Conservation (phyloP, 2,329 filamentous ascomycete species). For the Trichoderma semiorbis region DNA sequence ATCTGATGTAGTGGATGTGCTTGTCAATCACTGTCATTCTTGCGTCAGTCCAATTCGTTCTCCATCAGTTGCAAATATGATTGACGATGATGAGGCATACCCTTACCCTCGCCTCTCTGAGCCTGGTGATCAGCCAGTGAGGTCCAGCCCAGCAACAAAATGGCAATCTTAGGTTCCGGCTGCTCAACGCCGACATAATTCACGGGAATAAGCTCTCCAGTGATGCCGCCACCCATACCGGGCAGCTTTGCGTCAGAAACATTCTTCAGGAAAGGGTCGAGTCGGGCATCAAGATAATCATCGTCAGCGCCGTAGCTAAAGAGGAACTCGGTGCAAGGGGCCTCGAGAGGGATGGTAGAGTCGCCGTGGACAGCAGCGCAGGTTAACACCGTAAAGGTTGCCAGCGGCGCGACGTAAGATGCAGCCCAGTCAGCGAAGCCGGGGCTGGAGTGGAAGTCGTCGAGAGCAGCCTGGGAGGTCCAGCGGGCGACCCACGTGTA, state of each 20-base stretch:
- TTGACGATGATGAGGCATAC: slow-evolving; percentile 20
- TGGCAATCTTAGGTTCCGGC: slow-evolving; percentile 30
- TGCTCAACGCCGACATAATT: slow-evolving; percentile 28
- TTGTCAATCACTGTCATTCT: slow-evolving; percentile 32
- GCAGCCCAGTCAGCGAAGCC: slow-evolving; percentile 40
- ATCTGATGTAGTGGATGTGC: slow-evolving; percentile 33
- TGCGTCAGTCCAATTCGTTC: not conserved
- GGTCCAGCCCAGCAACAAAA: slow-evolving; percentile 39
- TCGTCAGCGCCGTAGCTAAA: slow-evolving; percentile 33
- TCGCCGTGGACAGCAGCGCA: slow-evolving; percentile 21
- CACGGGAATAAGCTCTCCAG: slow-evolving; percentile 33
- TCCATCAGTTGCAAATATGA: not conserved
- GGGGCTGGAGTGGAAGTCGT: slow-evolving; percentile 40
- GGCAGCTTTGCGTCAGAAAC: slow-evolving; percentile 23
- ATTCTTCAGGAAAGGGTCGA: slow-evolving; percentile 29
- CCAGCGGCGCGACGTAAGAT: slow-evolving; percentile 33
- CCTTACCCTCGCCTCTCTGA: slow-evolving; percentile 30
- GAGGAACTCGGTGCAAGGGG: slow-evolving; percentile 39
- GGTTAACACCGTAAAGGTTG: slow-evolving; percentile 25
- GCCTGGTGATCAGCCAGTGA: slow-evolving; percentile 37
- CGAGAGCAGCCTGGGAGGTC: slow-evolving; percentile 32
- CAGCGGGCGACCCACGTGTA: slow-evolving; percentile 36
- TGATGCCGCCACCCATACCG: slow-evolving; percentile 33
- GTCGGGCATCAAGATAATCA: slow-evolving; percentile 30
- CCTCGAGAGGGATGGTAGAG: slow-evolving; percentile 30